Base-by-base conservation (phyloP, 2,329 filamentous ascomycete genomes). In the Exophiala aquamarina region DNA sequence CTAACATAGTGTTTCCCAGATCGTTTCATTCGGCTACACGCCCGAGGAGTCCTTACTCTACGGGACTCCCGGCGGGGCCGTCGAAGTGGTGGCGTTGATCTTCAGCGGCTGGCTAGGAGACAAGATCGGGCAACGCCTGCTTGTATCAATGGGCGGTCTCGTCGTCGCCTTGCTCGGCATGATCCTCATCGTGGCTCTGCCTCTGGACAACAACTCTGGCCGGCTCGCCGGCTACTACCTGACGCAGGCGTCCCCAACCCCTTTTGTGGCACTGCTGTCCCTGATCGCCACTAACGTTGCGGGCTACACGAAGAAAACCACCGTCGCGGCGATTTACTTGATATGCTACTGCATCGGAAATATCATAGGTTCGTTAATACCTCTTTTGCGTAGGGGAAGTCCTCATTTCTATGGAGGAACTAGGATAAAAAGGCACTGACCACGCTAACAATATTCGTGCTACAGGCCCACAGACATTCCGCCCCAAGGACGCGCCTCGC, bases 211-310 rank as follows among this genome's bases (percentile, higher is more conserved):
- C 56, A 78, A 76, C 50, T 71, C 68, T 2, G 84, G 82, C 9
- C 72, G 79, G 0, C 69, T 86, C 9, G 73, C 81, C 2, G 82
- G 81, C 0, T 87, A 84, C 62, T 87, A 86, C 64, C 66, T 87
- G 41, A 84, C 79, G 0, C 75, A 79, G 58, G 76, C 80, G 1
- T 73, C 71, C 9, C 75, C 82, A 0, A 81, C 80, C 1, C 72
- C 79, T 0, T 86, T 86, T 52, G 82, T 86, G 1, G 79, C 79
- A 3, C 65, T 87, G 13, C 65, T 87, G 3, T 80, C 78, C 19
- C 70, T 87, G 28, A 79, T 86, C 44, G 75, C 77, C 2, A 80
- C 77, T 11, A 87, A 87, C 56, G 68, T 76, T 13, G 74, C 74
- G 0, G 75, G 75, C 2, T 76, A 76, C 52, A 80, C 71, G 18